phyloP scores from a whole-genome alignment of 2,329 filamentous ascomycete species.

The Macrophomina tecta region DNA sequence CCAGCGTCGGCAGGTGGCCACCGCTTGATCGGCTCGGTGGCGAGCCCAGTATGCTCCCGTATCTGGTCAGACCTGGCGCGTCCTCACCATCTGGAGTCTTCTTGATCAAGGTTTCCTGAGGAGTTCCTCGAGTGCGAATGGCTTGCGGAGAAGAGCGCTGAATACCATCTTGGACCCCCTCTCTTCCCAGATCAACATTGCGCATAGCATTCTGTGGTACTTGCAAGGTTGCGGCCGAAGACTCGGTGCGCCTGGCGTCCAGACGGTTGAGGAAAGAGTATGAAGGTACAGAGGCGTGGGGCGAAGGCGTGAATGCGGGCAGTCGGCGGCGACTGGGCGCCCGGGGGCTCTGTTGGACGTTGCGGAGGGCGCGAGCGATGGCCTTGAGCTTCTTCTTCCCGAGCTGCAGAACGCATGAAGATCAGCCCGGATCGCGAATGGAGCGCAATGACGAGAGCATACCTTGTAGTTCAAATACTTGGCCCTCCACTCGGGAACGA shows the following conservation, averaged over 20 bases:
- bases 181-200: conserved; percentile 32
- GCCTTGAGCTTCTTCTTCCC: conserved; percentile 95
- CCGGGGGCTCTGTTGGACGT: conserved; percentile 60
- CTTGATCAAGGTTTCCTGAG: conserved; percentile 29
- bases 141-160: conserved; percentile 27
- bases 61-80: conserved; percentile 52
- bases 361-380: conserved; percentile 73
- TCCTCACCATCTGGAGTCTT: conserved; percentile 19
- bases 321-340: conserved; percentile 41
- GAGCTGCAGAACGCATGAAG: conserved; percentile 45
- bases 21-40: conserved; percentile 15
- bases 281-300: conserved; percentile 45
- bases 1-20: conserved; percentile 55
- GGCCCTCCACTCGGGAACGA: conserved; percentile 91
- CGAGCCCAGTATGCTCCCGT: conserved; percentile 66
- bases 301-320: conserved; percentile 41
- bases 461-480: conserved; percentile 97
- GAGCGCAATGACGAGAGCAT: conserved; percentile 30
- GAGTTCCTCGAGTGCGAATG: conserved; percentile 30
- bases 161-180: conserved; percentile 28
- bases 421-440: conserved; percentile 13
- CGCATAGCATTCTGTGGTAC: conserved; percentile 36
- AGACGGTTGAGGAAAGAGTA: conserved; percentile 49
- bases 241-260: conserved; percentile 25
- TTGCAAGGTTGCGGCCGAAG: conserved; percentile 33